Evolutionary conservation across 1,139 yeast species (phyloP), one percentile per base, ranked within the genome.

Genomic region (Magnusiomyces fungicola): DNA sequence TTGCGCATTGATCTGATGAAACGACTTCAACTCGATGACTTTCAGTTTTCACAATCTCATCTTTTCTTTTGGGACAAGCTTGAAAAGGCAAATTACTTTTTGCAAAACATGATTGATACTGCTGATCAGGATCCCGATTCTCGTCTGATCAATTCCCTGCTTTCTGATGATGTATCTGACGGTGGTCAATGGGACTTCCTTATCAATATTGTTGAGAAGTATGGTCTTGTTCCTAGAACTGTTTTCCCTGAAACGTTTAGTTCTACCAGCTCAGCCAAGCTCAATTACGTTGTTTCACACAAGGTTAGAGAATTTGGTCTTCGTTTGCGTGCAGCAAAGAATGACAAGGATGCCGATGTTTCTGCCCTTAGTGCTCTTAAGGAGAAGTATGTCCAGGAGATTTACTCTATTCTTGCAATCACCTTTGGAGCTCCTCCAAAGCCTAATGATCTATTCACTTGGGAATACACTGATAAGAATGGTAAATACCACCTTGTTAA

Each of bases 131-230:
- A 70, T 1, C 68, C 80, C 55, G 85, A 80, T 58, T 76, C 81
- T 1, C 69, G 84, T 55, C 67, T 78, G 50, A 72, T 78, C 42
- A 74, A 71, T 56, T 73, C 69, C 51, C 63, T 81, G 49, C 65
- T 79, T 50, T 56, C 58, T 9, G 73, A 71, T 46, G 83, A 86
- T 14, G 76, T 78, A 52, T 71, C 75, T 51, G 87, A 81, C 60
- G 87, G 87, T 50, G 87, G 87, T 50, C 86, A 81, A 66, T 81
- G 84, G 83, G 85, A 80, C 61, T 78, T 80, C 83, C 72, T 80
- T 60, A 76, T 79, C 46, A 81, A 80, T 58, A 65, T 81, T 53
- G 78, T 81, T 43, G 72, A 73, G 50, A 79, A 77, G 60, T 81
- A 80, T 60, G 87, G 87, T 18, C 63, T 79, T 45, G 79, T 81